Evolutionary conservation across 1,139 yeast species (phyloP), one percentile per base, ranked within the genome.

Genomic region (Pichia sp.): DNA sequence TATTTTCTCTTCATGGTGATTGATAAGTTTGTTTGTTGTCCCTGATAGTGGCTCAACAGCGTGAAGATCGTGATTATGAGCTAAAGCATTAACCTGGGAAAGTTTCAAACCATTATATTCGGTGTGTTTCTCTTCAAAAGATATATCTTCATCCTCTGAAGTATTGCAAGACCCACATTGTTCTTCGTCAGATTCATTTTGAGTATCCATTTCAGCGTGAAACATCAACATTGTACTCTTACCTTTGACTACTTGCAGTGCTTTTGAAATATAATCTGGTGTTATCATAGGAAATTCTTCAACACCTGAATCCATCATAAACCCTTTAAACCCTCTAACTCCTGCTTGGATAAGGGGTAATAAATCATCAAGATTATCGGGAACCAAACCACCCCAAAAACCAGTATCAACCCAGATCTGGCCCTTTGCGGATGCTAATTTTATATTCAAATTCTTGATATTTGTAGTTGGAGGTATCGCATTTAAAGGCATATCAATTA

Each of bases 401-500:
- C 88, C 96, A 11, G 84, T 88, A 56, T 89, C 96, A 28, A 84
- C 93, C 94, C 95, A 88, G 45, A 89, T 74, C 60, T 88, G 84
- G 40, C 77, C 82, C 47, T 68, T 63, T 2, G 96, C 93, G 1
- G 96, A 96, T 15, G 71, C 67, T 45, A 85, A 68, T 59, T 89
- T 89, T 46, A 72, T 65, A 44, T 82, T 71, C 56, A 89, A 75
- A 61, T 88, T 85, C 46, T 72, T 77, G 2, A 88, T 70, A 2
- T 84, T 85, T 1, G 96, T 88, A 1, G 96, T 89, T 22, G 96
- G 96, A 1, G 96, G 96, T 41, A 88, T 82, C 3, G 96, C 95
- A 60, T 89, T 89, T 55, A 89, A 67, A 0, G 97, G 97, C 97
- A 89, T 89, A 59, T 89, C 97, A 23, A 89, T 75, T 12, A 89